phyloP scores from a whole-genome alignment of 1,284 basidiomycete genomes.

The Cutaneotrichosporon cavernicola region DNA sequence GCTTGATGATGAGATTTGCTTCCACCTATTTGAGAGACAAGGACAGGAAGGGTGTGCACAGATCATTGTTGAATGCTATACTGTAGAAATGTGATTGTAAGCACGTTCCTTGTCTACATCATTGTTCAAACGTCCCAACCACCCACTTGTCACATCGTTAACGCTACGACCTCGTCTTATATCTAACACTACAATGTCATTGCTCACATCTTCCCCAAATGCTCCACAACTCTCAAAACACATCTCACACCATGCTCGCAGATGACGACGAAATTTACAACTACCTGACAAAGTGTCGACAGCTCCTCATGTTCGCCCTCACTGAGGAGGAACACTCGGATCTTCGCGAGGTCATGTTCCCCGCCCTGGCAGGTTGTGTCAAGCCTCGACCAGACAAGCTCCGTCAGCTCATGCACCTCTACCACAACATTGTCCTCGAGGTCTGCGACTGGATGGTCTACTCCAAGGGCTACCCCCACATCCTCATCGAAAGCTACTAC shows the following conservation, averaged over 20 bases:
- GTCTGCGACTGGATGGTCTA: slow-evolving; percentile 23
- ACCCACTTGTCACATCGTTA: not conserved
- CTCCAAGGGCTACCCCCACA: slow-evolving; percentile 15
- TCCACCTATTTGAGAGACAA: no score
- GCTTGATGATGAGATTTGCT: no score
- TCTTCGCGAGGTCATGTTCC: slow-evolving; percentile 18
- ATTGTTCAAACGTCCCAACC: no score
- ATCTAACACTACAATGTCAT: not conserved
- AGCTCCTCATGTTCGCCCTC: slow-evolving; percentile 16
- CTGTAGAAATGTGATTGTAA: no score
- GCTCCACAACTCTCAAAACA: not conserved
- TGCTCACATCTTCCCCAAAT: slow-evolving; percentile 7
- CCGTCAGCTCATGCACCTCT: slow-evolving; percentile 16
- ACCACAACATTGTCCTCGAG: slow-evolving; percentile 20
- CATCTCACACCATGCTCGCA: slow-evolving; percentile 2
- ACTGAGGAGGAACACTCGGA: slow-evolving; percentile 15
- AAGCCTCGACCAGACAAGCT: slow-evolving; percentile 10
- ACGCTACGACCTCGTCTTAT: not conserved
- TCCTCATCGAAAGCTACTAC: slow-evolving; percentile 15
- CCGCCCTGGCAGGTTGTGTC: not conserved
- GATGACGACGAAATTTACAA: slow-evolving; percentile 16
- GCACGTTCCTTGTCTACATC: no score
- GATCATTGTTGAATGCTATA: no score
- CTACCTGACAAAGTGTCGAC: slow-evolving; percentile 21
- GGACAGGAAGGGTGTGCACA: no score